These are phyloP conservation scores for Aspergillus bridgeri DNA, from an alignment of 495 filamentous ascomycete genomes.

Conservation along the genomic window DNA sequence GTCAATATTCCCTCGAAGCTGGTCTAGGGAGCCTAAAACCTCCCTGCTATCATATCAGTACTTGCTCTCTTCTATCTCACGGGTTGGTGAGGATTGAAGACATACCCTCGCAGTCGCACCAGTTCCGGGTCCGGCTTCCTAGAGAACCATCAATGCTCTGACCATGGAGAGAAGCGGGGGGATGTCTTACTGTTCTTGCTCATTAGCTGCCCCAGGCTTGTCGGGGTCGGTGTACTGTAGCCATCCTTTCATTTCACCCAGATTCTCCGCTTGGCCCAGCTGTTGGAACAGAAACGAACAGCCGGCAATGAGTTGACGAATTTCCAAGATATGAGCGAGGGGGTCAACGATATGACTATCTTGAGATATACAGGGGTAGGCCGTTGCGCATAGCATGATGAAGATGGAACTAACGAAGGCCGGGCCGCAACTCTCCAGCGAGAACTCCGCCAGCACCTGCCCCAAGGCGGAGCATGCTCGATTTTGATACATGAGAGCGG, in stretches of 20 bases:
- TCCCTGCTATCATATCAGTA: slow-evolving; percentile 12
- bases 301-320: slow-evolving; percentile 34
- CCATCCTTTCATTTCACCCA: slow-evolving; percentile 29
- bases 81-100: background rate
- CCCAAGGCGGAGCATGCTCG: slow-evolving; percentile 34
- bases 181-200: slow-evolving; percentile 10
- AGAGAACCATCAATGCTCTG: background rate
- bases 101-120: slow-evolving; percentile 19
- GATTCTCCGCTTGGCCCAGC: slow-evolving; percentile 21
- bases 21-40: slow-evolving; percentile 22
- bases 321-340: slow-evolving; percentile 29
- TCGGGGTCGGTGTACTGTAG: slow-evolving; percentile 19
- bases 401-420: slow-evolving; percentile 42
- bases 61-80: background rate
- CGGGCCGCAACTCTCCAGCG: slow-evolving; percentile 27
- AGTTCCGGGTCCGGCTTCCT: slow-evolving; percentile 13
- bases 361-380: slow-evolving; percentile 32
- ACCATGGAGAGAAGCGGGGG: background rate
- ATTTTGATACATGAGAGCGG: slow-evolving; percentile 35
- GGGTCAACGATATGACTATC: slow-evolving; percentile 28
- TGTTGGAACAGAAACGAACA: slow-evolving; percentile 33
- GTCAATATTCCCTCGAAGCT: slow-evolving; percentile 20
- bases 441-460: slow-evolving; percentile 25
- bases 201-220: slow-evolving; percentile 11
- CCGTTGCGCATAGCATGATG: slow-evolving; percentile 37